Evolutionary conservation across 345 rosid species (phyloP), one percentile per base, ranked within the genome.

Genomic region (Atalantia buxifolia): DNA sequence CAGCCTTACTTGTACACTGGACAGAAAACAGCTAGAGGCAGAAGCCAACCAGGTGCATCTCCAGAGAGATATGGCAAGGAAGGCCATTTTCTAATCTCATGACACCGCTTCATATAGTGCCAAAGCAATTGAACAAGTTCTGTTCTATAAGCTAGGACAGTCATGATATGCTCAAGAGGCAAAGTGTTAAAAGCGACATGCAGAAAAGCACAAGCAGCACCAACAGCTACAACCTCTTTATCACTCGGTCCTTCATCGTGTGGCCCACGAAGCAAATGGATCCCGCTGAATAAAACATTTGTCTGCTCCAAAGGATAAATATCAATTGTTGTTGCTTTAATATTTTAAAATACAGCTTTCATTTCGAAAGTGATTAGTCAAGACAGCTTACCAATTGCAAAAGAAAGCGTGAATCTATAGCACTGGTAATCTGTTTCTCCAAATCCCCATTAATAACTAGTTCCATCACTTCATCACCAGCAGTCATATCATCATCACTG

Each of bases 31-130:
- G 91, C 88, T 76, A 96, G 87, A 57, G 98, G 98, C 74, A 96
- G 81, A 35, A 96, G 90, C 99, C 99, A 96, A 72, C 95, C 98
- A 77, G 98, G 95, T 28, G 88, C 91, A 86, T 96, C 98, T 77
- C 88, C 94, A 55, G 93, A 87, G 74, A 88, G 89, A 85, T 88
- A 87, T 78, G 89, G 86, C 76, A 86, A 85, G 76, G 90, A 78
- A 78, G 93, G 84, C 99, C 99, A 96, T 70, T 87, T 92, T 78
- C 90, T 88, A 78, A 86, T 91, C 80, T 89, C 93, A 90, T 96
- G 97, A 85, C 97, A 94, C 59, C 87, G 85, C 85, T 92, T 93
- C 93, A 94, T 90, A 85, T 88, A 94, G 70, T 86, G 92, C 99
- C 99, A 96, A 79, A 96, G 91, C 71, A 94, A 93, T 68, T 86